Percentiles rank a stretch among this genome's conserved stretches.
phyloP scores from a whole-genome alignment of 2,329 filamentous ascomycete species.

The Escovopsis sp. region DNA sequence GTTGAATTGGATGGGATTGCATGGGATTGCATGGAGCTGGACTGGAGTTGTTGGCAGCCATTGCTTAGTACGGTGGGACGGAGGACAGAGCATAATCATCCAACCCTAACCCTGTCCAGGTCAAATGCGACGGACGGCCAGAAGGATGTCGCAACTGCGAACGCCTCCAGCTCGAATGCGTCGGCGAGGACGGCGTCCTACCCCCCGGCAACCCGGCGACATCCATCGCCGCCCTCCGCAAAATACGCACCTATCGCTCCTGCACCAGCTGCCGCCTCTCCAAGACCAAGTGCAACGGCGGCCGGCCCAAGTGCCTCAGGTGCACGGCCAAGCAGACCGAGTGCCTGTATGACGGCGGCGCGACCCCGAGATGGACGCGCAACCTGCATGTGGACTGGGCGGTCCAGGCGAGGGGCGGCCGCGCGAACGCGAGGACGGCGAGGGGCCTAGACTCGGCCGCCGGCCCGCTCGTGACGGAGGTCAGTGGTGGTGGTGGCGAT shows the following conservation, averaged over 20 bases:
- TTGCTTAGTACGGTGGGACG: no score
- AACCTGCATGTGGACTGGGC: constrained; percentile 16
- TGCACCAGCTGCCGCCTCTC: constrained; percentile 24
- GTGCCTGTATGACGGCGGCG: constrained; percentile 23
- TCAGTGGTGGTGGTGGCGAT: not conserved
- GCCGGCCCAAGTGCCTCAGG: constrained; percentile 22
- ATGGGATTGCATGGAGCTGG: no score
- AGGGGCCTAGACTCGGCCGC: constrained; percentile 3
- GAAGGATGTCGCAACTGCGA: constrained; percentile 27
- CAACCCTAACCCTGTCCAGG: constrained; percentile 12
- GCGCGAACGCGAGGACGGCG: constrained; percentile 4
- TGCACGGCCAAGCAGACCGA: constrained; percentile 19
- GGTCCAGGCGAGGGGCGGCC: constrained; percentile 2
- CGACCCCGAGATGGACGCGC: constrained; percentile 22
- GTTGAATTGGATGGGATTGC: no score
- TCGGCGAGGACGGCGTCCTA: constrained; percentile 19
- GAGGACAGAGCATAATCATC: no score
- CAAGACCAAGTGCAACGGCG: constrained; percentile 27
- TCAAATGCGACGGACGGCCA: constrained; percentile 27
- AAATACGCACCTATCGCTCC: constrained; percentile 26
- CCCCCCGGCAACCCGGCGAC: constrained; percentile 11
- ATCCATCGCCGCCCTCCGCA: constrained; percentile 16
- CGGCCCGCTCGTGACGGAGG: constrained; percentile 2
- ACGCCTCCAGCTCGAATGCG: constrained; percentile 25
- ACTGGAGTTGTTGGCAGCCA: no score